These are phyloP conservation scores for Malus fusca DNA, from an alignment of 306 rosid genomes.

Conservation along the genomic window DNA sequence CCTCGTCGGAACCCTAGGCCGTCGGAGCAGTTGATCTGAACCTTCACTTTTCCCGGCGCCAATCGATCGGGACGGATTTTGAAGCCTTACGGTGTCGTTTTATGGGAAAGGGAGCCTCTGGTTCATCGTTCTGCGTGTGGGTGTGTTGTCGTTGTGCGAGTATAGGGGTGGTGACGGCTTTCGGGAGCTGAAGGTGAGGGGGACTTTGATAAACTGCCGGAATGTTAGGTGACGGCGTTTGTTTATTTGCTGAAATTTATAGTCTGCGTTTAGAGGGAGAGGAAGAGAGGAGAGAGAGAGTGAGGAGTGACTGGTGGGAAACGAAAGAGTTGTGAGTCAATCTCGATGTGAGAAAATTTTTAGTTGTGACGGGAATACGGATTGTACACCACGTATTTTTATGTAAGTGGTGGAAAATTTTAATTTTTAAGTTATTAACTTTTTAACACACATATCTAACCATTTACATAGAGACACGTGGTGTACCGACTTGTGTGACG, in stretches of 20 bases:
- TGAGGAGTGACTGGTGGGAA: neutral
- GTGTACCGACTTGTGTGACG: too few species aligned
- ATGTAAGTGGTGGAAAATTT: too few species aligned
- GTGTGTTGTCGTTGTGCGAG: neutral
- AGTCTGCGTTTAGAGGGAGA: neutral
- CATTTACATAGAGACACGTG: too few species aligned
- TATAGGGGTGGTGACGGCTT: slow-evolving; percentile 7
- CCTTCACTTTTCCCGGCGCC: neutral
- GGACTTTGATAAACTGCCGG: neutral
- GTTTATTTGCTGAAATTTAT: neutral
- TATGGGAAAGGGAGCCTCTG: slow-evolving; percentile 12
- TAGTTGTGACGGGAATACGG: too few species aligned
- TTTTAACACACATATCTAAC: too few species aligned
- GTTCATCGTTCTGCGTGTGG: neutral
- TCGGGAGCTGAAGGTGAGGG: neutral
- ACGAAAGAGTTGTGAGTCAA: neutral
- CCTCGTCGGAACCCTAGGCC: slow-evolving; percentile 12
- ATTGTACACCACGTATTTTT: too few species aligned
- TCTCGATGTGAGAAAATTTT: too few species aligned
- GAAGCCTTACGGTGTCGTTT: neutral
- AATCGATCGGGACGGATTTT: neutral
- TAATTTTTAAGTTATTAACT: too few species aligned
- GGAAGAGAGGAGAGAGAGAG: neutral
- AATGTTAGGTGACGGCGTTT: slow-evolving; percentile 11
- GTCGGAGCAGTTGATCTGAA: slow-evolving; percentile 4